phyloP scores from a whole-genome alignment of 495 filamentous ascomycete species.

The Copromyces sp. region DNA sequence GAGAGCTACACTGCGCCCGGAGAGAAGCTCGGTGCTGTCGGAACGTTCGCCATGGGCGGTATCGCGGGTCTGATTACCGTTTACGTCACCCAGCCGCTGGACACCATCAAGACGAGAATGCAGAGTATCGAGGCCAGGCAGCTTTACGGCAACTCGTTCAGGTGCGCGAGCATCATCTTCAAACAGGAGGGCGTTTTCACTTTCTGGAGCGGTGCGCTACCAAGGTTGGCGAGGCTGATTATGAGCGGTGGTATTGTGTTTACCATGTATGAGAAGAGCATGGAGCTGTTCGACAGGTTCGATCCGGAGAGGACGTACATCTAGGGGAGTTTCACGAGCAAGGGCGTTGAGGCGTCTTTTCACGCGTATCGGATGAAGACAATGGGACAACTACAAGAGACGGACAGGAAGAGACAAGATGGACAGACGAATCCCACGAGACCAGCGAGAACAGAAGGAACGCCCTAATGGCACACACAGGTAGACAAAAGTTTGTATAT shows the following conservation, averaged over 20 bases:
- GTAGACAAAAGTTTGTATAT: not conserved
- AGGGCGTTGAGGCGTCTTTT: slow-evolving; percentile 3
- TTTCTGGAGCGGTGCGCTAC: slow-evolving; percentile 90
- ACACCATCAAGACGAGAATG: slow-evolving; percentile 97
- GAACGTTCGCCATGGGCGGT: slow-evolving; percentile 86
- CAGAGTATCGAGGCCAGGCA: slow-evolving; percentile 83
- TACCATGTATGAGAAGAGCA: slow-evolving; percentile 98
- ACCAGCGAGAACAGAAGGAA: not conserved
- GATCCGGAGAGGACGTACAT: slow-evolving; percentile 85
- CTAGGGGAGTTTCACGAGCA: slow-evolving; percentile 22
- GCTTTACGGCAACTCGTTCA: slow-evolving; percentile 80
- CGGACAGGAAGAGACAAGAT: not conserved
- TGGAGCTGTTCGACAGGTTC: slow-evolving; percentile 69
- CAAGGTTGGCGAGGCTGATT: slow-evolving; percentile 71
- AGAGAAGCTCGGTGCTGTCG: slow-evolving; percentile 82
- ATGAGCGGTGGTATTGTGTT: slow-evolving; percentile 95
- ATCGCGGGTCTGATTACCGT: slow-evolving; percentile 89
- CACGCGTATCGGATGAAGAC: not conserved
- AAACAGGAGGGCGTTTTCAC: slow-evolving; percentile 82
- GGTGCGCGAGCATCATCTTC: slow-evolving; percentile 74
- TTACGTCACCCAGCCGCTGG: slow-evolving; percentile 81
- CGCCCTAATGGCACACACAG: not conserved
- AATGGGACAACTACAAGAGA: not conserved
- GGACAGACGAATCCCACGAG: not conserved
- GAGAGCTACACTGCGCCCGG: slow-evolving; percentile 87